A percentile compares a stretch with the other conserved stretches of the same genome.
Conservation (phyloP, 2,329 filamentous ascomycete genomes). For the Colletotrichum neosansevieriae region DNA sequence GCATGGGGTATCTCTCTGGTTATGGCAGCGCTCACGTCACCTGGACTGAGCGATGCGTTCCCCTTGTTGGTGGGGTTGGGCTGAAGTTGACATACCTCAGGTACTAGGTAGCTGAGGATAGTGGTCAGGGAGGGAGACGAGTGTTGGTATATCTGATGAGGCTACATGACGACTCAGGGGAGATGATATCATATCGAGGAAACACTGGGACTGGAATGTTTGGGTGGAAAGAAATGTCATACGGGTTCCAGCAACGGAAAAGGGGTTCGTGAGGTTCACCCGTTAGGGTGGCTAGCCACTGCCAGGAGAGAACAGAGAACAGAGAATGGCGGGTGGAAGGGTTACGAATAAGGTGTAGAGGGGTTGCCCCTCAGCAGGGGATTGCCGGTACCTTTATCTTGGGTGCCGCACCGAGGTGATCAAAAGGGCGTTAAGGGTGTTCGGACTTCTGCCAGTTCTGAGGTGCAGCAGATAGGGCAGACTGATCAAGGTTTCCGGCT, state of each 20-base stretch:
- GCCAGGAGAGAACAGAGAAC: constrained; percentile 2
- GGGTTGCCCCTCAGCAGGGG: constrained; percentile 33
- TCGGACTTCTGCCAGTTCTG: not conserved
- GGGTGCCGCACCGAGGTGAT: not conserved
- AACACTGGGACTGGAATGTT: constrained; percentile 6
- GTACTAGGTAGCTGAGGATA: not conserved
- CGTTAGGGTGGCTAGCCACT: not conserved
- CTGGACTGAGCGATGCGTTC: constrained; percentile 7
- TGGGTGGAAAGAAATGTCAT: not conserved
- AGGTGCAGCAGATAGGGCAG: not conserved
- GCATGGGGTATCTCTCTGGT: constrained; percentile 16
- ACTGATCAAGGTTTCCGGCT: no score
- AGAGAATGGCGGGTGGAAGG: constrained; percentile 18
- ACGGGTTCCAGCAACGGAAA: not conserved
- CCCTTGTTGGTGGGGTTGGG: constrained; percentile 11
- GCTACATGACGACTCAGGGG: not conserved
- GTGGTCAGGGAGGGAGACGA: not conserved
- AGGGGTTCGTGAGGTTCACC: not conserved
- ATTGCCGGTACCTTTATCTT: constrained; percentile 1
- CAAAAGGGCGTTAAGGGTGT: not conserved
- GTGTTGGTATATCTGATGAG: not conserved
- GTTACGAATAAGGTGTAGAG: constrained; percentile 38
- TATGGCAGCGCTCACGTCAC: constrained; percentile 19
- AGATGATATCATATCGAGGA: constrained; percentile 5
- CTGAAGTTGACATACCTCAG: not conserved